Percentiles rank a stretch among this genome's conserved stretches.
Conservation (phyloP, 2,329 filamentous ascomycete genomes). For the Nothomitra cinnamomea region DNA sequence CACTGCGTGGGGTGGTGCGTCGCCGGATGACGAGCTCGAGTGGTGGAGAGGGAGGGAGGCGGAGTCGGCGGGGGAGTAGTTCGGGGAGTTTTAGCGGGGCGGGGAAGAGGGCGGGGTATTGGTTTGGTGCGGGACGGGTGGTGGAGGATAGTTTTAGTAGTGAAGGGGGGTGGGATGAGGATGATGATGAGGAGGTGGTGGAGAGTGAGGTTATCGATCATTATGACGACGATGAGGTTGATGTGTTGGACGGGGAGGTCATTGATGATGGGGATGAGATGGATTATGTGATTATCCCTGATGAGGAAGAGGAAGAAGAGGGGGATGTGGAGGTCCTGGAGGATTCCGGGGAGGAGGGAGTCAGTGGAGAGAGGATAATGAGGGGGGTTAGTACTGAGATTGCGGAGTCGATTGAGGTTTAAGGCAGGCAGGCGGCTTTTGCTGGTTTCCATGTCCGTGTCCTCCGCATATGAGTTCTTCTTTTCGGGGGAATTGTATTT, state of each 20-base stretch:
- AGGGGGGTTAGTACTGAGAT: slow-evolving; percentile 46
- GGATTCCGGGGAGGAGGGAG: slow-evolving; percentile 25
- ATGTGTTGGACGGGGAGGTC: slow-evolving; percentile 30
- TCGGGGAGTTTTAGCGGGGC: slow-evolving; percentile 22
- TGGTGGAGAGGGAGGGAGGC: not conserved
- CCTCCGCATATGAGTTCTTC: too few species aligned
- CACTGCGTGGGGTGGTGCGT: slow-evolving; percentile 25
- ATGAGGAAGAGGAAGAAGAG: slow-evolving; percentile 10
- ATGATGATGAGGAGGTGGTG: slow-evolving; percentile 35
- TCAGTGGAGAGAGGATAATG: slow-evolving; percentile 24
- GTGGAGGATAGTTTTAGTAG: slow-evolving; percentile 24
- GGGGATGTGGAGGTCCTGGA: slow-evolving; percentile 18
- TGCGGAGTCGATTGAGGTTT: slow-evolving; percentile 45
- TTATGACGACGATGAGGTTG: slow-evolving; percentile 16
- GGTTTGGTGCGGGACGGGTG: slow-evolving; percentile 50
- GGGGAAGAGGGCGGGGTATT: slow-evolving; percentile 71
- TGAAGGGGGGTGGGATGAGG: slow-evolving; percentile 26
- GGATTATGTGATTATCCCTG: slow-evolving; percentile 16
- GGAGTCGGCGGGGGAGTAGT: slow-evolving; percentile 4
- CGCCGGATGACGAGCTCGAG: slow-evolving; percentile 27
- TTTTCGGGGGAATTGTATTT: not conserved
- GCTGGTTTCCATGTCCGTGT: too few species aligned
- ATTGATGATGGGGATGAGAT: slow-evolving; percentile 32
- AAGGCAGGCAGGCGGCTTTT: too few species aligned
- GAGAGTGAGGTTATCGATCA: slow-evolving; percentile 33